Conservation (phyloP, 305 asterid species). For the Fraxinus velutina region DNA sequence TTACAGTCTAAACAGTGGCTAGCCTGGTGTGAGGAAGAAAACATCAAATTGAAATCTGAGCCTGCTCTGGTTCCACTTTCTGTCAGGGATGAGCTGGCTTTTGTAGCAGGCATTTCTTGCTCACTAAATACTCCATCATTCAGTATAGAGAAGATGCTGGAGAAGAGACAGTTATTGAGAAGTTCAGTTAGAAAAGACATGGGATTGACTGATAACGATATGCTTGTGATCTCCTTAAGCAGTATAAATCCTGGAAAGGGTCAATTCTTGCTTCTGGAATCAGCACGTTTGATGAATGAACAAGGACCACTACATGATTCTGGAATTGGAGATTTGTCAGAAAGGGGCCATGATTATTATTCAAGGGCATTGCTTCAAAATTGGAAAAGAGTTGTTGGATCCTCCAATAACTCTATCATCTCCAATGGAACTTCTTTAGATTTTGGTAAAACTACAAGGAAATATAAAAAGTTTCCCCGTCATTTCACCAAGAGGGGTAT, state of each 20-base stretch:
- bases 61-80: constrained; percentile 84
- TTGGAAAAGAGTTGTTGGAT: constrained; percentile 24
- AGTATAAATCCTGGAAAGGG: constrained; percentile 99
- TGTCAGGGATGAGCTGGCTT: constrained; percentile 88
- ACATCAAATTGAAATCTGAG: constrained; percentile 63
- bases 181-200: constrained; percentile 70
- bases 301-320: constrained; percentile 32
- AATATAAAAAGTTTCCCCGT: constrained; percentile 17
- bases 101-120: constrained; percentile 78
- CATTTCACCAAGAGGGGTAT: constrained; percentile 14
- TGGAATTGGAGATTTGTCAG: constrained; percentile 27
- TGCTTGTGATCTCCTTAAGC: constrained; percentile 72
- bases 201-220: constrained; percentile 74
- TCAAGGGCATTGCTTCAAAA: constrained; percentile 55
- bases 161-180: constrained; percentile 60
- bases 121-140: constrained; percentile 76
- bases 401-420: constrained; percentile 21
- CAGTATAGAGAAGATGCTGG: constrained; percentile 71
- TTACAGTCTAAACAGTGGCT: constrained; percentile 84
- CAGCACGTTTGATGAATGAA: constrained; percentile 55
- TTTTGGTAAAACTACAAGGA: constrained; percentile 5
- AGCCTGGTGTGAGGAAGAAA: constrained; percentile 88
- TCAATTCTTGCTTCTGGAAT: constrained; percentile 78
- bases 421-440: constrained; percentile 17
- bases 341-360: constrained; percentile 44